Percentiles rank a stretch among this genome's conserved stretches.
Conservation (phyloP, 1,284 basidiomycete species). For the Cutaneotrichosporon sp. region DNA sequence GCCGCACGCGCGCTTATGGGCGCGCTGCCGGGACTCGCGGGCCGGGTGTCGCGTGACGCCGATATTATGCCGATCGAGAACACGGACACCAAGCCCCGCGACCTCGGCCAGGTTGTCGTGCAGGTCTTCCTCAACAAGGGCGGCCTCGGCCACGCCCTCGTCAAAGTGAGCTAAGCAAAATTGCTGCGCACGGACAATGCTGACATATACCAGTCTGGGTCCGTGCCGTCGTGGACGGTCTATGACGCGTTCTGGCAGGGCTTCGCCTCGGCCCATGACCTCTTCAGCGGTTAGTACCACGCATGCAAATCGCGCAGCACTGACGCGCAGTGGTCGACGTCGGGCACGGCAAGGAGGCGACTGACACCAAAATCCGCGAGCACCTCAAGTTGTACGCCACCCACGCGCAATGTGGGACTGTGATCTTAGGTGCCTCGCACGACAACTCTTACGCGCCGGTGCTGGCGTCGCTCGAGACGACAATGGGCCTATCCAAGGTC, state of each 20-base stretch:
- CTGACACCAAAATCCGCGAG: constrained; percentile 72
- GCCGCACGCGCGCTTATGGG: constrained; percentile 40
- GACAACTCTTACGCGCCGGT: constrained; percentile 67
- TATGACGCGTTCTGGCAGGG: constrained; percentile 49
- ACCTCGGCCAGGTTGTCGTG: constrained; percentile 32
- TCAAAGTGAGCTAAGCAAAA: constrained; percentile 35
- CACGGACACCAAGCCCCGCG: constrained; percentile 9
- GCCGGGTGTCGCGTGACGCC: constrained; percentile 9
- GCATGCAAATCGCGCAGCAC: neutral
- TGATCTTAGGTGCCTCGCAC: constrained; percentile 71
- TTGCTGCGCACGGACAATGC: neutral
- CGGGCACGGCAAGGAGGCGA: constrained; percentile 64
- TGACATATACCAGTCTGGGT: constrained; percentile 30
- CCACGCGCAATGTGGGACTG: constrained; percentile 69
- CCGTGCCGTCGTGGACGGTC: constrained; percentile 32
- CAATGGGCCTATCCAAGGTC: constrained; percentile 58
- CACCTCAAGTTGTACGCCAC: constrained; percentile 70
- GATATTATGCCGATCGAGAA: neutral
- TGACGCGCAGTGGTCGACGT: constrained; percentile 65
- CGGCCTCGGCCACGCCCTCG: constrained; percentile 39
- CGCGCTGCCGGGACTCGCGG: constrained; percentile 29
- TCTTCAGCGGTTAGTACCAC: constrained; percentile 38
- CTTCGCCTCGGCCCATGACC: constrained; percentile 41
- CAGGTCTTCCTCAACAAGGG: constrained; percentile 47
- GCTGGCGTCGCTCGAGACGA: constrained; percentile 53